These are phyloP conservation scores for Phlyctochytrium arcticum DNA, from an alignment of 192 early-diverging fungal species.

Conservation along the genomic window DNA sequence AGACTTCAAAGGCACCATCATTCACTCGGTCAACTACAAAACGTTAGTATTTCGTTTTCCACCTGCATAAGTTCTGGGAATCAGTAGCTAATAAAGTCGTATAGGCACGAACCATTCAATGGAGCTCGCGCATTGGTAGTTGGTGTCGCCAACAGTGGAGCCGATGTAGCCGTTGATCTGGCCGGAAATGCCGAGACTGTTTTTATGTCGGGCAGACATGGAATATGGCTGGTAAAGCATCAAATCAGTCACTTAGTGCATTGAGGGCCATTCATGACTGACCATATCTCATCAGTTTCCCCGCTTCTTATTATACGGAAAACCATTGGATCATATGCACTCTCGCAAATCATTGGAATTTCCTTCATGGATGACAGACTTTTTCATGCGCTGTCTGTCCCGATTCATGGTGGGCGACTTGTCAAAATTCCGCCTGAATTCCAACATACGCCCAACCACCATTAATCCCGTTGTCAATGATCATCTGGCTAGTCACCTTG, in stretches of 20 bases:
- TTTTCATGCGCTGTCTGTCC: background rate
- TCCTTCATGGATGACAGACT: slow-evolving; percentile 4
- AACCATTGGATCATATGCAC: slow-evolving; percentile 1
- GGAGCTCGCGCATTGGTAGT: slow-evolving; percentile 51
- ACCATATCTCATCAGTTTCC: slow-evolving; percentile 10
- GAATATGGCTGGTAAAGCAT: slow-evolving; percentile 38
- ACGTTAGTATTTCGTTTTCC: slow-evolving; percentile 41
- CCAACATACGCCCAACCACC: no score
- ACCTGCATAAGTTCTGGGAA: no score
- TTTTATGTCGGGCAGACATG: slow-evolving; percentile 37
- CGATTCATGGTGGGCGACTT: slow-evolving; percentile 8
- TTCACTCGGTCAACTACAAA: slow-evolving; percentile 54
- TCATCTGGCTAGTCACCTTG: slow-evolving; percentile 2
- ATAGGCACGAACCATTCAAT: slow-evolving; percentile 37
- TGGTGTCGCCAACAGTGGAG: slow-evolving; percentile 55
- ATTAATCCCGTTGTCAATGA: slow-evolving; percentile 15
- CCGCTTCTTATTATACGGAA: slow-evolving; percentile 9
- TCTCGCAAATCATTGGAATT: slow-evolving; percentile 4
- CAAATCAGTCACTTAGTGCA: background rate
- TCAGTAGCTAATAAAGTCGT: background rate
- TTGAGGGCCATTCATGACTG: no score
- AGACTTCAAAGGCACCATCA: slow-evolving; percentile 38
- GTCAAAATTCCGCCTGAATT: no score
- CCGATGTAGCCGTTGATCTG: slow-evolving; percentile 55
- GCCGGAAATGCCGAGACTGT: slow-evolving; percentile 46